These are phyloP conservation scores for Xylariaceae sp. DNA, from an alignment of 2,329 filamentous ascomycete genomes.

Conservation along the genomic window DNA sequence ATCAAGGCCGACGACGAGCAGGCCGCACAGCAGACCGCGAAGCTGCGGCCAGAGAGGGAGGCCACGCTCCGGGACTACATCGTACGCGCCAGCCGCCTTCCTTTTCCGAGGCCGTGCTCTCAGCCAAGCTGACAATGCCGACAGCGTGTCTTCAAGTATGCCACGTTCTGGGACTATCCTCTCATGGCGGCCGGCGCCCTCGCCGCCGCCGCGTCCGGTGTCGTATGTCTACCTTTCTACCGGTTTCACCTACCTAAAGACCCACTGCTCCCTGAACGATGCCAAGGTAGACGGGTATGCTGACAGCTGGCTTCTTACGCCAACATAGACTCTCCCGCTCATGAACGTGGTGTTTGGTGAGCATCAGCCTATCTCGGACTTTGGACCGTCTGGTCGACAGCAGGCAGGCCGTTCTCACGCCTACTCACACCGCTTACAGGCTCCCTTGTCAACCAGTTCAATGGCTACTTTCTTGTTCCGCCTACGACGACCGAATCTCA, in stretches of 20 bases:
- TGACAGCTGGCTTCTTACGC: no score
- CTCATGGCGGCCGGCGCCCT: slow-evolving; percentile 39
- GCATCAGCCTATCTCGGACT: slow-evolving; percentile 2
- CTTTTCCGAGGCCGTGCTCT: not conserved
- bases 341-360: slow-evolving; percentile 54
- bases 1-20: slow-evolving; percentile 16
- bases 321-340: slow-evolving; percentile 42
- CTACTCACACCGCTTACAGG: slow-evolving; percentile 23
- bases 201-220: slow-evolving; percentile 44
- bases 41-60: slow-evolving; percentile 35
- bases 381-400: slow-evolving; percentile 4
- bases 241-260: no score
- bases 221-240: slow-evolving; percentile 21
- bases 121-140: slow-evolving; percentile 7
- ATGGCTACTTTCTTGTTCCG: slow-evolving; percentile 29
- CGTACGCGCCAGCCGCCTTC: slow-evolving; percentile 13
- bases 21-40: slow-evolving; percentile 24
- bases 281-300: no score
- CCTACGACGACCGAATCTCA: slow-evolving; percentile 26
- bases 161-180: slow-evolving; percentile 42
- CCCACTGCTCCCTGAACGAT: no score
- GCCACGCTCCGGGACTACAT: slow-evolving; percentile 39
- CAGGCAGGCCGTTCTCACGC: no score
- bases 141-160: slow-evolving; percentile 46
- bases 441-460: slow-evolving; percentile 41